Evolutionary conservation across 352 stramenopile species (phyloP).

Genomic region (Globisporangium lucens): DNA sequence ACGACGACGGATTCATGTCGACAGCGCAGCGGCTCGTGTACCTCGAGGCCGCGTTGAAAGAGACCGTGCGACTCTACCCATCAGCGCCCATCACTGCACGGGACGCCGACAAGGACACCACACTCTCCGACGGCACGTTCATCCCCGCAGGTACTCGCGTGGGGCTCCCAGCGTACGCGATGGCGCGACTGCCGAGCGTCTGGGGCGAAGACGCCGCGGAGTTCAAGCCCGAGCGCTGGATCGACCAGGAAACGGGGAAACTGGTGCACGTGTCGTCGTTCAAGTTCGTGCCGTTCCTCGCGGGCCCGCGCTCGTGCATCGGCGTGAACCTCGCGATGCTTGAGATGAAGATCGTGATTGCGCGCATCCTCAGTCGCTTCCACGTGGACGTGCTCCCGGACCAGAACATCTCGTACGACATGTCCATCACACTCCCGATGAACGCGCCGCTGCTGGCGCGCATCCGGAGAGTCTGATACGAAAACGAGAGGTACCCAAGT

Average conservation of each 20-base stretch:
- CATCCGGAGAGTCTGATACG: not conserved
- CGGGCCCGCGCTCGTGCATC: too few relatives aligned
- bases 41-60: slow-evolving; percentile 49
- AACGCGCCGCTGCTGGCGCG: slow-evolving; percentile 12
- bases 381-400: slow-evolving; percentile 20
- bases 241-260: slow-evolving; percentile 38
- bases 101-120: slow-evolving; percentile 35
- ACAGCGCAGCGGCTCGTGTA: slow-evolving; percentile 53
- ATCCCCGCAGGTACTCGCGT: slow-evolving; percentile 43
- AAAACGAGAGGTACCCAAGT: too few relatives aligned
- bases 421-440: slow-evolving; percentile 22
- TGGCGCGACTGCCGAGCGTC: slow-evolving; percentile 47
- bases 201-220: slow-evolving; percentile 57
- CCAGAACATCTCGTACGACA: slow-evolving; percentile 20
- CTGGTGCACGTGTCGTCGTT: slow-evolving; percentile 10
- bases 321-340: slow-evolving; percentile 24
- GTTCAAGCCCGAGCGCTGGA: slow-evolving; percentile 53
- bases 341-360: slow-evolving; percentile 43
- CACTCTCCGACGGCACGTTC: slow-evolving; percentile 69
- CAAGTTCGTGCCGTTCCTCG: too few relatives aligned
- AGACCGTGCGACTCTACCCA: slow-evolving; percentile 65
- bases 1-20: slow-evolving; percentile 21
- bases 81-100: slow-evolving; percentile 40
- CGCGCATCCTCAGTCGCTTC: slow-evolving; percentile 32
- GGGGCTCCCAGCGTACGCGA: slow-evolving; percentile 45